A percentile compares a stretch with the other conserved stretches of the same genome.
Evolutionary conservation across 305 asterid species (phyloP).

Genomic region (Fraxinus ornus): DNA sequence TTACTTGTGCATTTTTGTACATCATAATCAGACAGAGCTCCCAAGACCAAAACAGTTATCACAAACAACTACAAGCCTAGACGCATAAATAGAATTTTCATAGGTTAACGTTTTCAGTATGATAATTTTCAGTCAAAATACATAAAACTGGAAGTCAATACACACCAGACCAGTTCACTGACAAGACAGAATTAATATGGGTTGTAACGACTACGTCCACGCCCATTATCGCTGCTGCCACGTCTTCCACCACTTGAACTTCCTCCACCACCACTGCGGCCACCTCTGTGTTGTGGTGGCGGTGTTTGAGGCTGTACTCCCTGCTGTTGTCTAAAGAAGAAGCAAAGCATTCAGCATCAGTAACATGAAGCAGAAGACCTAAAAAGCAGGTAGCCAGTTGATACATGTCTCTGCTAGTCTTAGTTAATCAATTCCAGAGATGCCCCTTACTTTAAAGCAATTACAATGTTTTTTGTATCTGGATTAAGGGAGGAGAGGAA

Average conservation of each 20-base stretch:
- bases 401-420: not conserved
- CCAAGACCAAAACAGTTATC: not conserved
- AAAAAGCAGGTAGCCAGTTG: not conserved
- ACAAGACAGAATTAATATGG: conserved; percentile 45
- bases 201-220: conserved; percentile 63
- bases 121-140: not conserved
- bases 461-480: not conserved
- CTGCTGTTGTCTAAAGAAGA: conserved; percentile 74
- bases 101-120: not conserved
- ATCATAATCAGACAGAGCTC: not conserved
- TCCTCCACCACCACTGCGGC: conserved; percentile 44
- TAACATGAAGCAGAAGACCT: not conserved
- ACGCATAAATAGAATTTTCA: not conserved
- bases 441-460: not conserved
- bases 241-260: conserved; percentile 71
- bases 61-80: not conserved
- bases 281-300: conserved; percentile 67
- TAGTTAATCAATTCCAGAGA: not conserved
- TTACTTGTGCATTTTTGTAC: not conserved
- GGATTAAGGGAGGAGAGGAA: not conserved
- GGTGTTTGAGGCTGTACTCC: conserved; percentile 60
- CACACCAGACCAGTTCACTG: not conserved
- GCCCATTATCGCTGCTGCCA: conserved; percentile 49
- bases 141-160: not conserved
- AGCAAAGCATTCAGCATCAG: not conserved